Base-by-base conservation (phyloP, 1,284 basidiomycete species). In the Waitea zeae region DNA sequence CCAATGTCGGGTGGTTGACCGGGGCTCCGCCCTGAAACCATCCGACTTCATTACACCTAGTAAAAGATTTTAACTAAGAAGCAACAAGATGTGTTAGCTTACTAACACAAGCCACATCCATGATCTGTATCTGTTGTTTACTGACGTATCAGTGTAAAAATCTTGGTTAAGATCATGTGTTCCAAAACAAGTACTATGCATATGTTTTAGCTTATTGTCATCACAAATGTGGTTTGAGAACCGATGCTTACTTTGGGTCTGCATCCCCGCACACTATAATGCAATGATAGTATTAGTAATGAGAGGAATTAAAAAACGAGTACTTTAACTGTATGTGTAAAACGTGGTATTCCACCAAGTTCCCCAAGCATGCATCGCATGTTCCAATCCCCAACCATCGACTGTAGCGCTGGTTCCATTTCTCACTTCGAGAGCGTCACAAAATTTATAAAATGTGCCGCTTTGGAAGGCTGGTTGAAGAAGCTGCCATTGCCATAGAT, bases 361-460 rank as follows among this genome's bases (percentile, higher is more conserved):
- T 12, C 67, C 66, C 75, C 76, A 80, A 1, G 76, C 63, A 6
- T 51, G 27, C 12, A 81, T 53, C 4, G 78, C 73, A 40, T 75
- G 58, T 0, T 70, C 55, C 7, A 77, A 52, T 14, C 79, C 77
- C 64, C 70, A 79, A 6, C 79, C 77, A 1, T 43, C 44, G 1
- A 57, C 52, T 15, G 64, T 57, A 3, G 77, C 74, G 34, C 42
- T 63, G 3, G 61, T 54, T 4, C 73, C 73, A 38, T 75, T 44
- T 47, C 71, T 71, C 17, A 78, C 71, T 49, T 82, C 77, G 0
- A 82, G 55, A 0, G 74, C 72, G 44, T 82, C 76, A 41, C 79
- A 82, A 51, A 81, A 82, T 12, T 62, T 33, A 51, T 73, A 54
- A 82, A 82, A 18, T 50, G 41, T 3, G 47, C 42, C 5, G 51